Conservation (phyloP, 176 grass and related monocot species). For the Triticum dicoccoides region DNA sequence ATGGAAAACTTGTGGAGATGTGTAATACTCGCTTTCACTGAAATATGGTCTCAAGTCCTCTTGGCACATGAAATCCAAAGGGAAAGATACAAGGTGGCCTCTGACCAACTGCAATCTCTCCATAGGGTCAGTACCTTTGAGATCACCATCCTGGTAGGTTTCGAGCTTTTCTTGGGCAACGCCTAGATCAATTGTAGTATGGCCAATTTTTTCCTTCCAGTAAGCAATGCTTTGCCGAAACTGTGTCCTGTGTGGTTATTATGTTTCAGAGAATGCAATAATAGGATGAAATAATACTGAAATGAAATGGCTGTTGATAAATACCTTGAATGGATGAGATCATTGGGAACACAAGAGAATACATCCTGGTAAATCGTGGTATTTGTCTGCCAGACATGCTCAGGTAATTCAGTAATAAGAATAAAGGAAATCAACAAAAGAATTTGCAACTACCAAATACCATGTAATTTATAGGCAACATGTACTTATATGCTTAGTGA, state of each 20-base stretch:
- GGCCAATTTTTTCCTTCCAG: slow-evolving; percentile 83
- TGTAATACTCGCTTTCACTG: slow-evolving; percentile 95
- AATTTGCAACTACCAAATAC: not conserved
- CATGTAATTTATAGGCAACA: not conserved
- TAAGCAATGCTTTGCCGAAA: slow-evolving; percentile 70
- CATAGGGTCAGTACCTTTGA: slow-evolving; percentile 52
- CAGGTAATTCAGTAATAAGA: slow-evolving; percentile 14
- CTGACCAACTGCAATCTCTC: slow-evolving; percentile 67
- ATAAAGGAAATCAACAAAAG: slow-evolving; percentile 4
- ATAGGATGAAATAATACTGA: not conserved
- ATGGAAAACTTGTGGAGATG: slow-evolving; percentile 94
- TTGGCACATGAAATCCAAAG: slow-evolving; percentile 92
- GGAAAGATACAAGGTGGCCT: slow-evolving; percentile 91
- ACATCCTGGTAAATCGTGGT: slow-evolving; percentile 92
- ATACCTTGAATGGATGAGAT: slow-evolving; percentile 95
- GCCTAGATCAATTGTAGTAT: slow-evolving; percentile 84
- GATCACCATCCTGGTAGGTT: slow-evolving; percentile 47
- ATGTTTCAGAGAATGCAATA: slow-evolving; percentile 25
- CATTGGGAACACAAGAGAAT: slow-evolving; percentile 91
- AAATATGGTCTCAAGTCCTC: slow-evolving; percentile 94
- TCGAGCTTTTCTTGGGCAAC: slow-evolving; percentile 77
- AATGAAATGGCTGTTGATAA: slow-evolving; percentile 19
- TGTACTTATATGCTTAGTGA: not conserved
- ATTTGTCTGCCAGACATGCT: slow-evolving; percentile 62
- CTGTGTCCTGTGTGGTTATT: slow-evolving; percentile 45